Conservation (phyloP, 2,329 filamentous ascomycete species). For the Chrysosporium keratinophilum region DNA sequence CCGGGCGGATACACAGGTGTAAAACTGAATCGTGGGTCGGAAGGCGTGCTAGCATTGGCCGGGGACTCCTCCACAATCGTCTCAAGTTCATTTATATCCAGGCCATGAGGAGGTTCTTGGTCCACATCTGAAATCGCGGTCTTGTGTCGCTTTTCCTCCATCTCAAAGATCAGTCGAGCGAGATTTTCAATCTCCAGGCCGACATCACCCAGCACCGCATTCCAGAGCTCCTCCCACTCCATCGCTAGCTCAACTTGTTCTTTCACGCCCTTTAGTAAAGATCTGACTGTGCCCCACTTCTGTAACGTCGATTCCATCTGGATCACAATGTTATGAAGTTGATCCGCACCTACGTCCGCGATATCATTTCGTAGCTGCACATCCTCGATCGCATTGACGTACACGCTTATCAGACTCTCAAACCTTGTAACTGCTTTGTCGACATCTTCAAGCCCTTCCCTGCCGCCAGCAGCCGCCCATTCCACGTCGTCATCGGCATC, state of each 20-base stretch:
- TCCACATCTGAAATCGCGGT: slow-evolving; percentile 55
- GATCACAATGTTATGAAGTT: slow-evolving; percentile 62
- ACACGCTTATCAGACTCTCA: slow-evolving; percentile 80
- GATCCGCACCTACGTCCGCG: slow-evolving; percentile 55
- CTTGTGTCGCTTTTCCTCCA: slow-evolving; percentile 90
- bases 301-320: slow-evolving; percentile 82
- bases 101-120: slow-evolving; percentile 39
- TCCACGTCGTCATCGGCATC: slow-evolving; percentile 96
- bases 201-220: slow-evolving; percentile 83
- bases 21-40: slow-evolving; percentile 59
- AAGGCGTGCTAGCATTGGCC: slow-evolving; percentile 41
- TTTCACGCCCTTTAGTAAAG: slow-evolving; percentile 67
- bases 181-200: slow-evolving; percentile 76
- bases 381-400: slow-evolving; percentile 86
- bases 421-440: slow-evolving; percentile 68
- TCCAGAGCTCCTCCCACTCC: slow-evolving; percentile 99
- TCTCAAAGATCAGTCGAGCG: slow-evolving; percentile 78
- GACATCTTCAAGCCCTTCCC: slow-evolving; percentile 45
- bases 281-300: slow-evolving; percentile 76
- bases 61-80: slow-evolving; percentile 87
- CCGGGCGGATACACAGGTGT: slow-evolving; percentile 48
- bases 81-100: slow-evolving; percentile 80
- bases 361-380: slow-evolving; percentile 74
- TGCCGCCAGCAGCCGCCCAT: slow-evolving; percentile 81
- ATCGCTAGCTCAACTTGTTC: slow-evolving; percentile 90